Evolutionary conservation across 768 basidiomycete species (phyloP).

Genomic region (Gymnopilus junonius): DNA sequence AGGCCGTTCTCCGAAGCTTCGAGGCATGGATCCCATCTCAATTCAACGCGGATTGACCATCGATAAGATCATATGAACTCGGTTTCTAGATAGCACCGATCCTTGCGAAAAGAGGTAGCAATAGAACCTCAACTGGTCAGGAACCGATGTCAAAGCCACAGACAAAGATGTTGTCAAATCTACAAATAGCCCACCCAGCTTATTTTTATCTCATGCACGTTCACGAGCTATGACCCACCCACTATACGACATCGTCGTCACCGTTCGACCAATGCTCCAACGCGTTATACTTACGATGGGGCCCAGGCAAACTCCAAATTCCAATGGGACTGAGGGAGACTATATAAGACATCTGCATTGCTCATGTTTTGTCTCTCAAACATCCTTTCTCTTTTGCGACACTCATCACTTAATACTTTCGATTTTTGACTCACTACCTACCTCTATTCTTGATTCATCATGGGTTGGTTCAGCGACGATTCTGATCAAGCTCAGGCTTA

Average conservation of each 20-base stretch:
- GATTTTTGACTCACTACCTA: background rate
- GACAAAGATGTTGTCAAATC: too few species aligned
- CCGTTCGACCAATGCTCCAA: too few species aligned
- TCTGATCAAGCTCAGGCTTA: slow-evolving; percentile 1
- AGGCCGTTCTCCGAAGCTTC: background rate
- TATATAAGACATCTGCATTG: background rate
- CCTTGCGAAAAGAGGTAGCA: background rate
- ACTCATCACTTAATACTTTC: background rate
- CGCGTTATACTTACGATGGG: background rate
- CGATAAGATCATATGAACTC: background rate
- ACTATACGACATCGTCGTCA: background rate
- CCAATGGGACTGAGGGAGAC: background rate
- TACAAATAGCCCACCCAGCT: background rate
- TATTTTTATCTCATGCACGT: background rate
- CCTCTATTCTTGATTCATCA: background rate
- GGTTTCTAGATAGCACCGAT: background rate
- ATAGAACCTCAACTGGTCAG: background rate
- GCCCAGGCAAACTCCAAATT: background rate
- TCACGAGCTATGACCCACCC: too few species aligned
- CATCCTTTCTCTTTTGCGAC: background rate
- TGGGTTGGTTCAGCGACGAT: slow-evolving; percentile 1
- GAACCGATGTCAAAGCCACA: background rate
- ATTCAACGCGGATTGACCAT: slow-evolving; percentile 1
- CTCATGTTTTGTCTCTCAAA: background rate
- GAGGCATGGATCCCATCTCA: background rate